Percentiles rank a stretch among this genome's conserved stretches.
Conservation (phyloP, 2,329 filamentous ascomycete genomes). For the Chaetomiaceae sp. region DNA sequence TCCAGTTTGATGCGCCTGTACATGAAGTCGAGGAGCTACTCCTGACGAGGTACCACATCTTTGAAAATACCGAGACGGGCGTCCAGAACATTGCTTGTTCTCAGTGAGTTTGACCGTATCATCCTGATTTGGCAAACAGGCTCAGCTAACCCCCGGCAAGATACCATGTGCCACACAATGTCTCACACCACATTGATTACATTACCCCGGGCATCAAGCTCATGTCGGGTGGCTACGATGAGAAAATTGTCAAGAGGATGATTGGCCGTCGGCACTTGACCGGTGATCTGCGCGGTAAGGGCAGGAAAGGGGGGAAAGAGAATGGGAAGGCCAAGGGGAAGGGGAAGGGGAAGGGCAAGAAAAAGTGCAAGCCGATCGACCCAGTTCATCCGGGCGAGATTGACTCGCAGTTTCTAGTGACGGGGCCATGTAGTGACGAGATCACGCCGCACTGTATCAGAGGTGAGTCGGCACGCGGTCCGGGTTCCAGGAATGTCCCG, state of each 20-base stretch:
- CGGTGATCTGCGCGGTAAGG: neutral
- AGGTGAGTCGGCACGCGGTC: neutral
- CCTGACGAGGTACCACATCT: conserved; percentile 39
- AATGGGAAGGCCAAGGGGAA: neutral
- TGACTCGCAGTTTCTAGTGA: conserved; percentile 16
- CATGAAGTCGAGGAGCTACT: conserved; percentile 38
- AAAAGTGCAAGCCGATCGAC: neutral
- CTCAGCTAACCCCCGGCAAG: conserved; percentile 8
- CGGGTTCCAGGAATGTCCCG: too few relatives aligned
- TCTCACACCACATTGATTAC: conserved; percentile 51
- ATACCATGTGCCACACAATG: conserved; percentile 43
- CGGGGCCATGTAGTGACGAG: conserved; percentile 20
- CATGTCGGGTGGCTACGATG: conserved; percentile 13
- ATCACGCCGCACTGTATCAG: conserved; percentile 23
- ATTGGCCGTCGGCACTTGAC: neutral
- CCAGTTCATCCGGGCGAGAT: neutral
- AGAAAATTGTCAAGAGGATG: conserved; percentile 13
- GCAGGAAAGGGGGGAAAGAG: neutral
- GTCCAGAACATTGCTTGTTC: conserved; percentile 26
- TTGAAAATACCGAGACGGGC: conserved; percentile 37
- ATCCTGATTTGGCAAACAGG: neutral
- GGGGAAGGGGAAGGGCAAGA: neutral
- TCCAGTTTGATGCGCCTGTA: conserved; percentile 40
- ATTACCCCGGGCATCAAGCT: conserved; percentile 53
- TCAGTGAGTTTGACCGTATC: conserved; percentile 8